Base-by-base conservation (phyloP, 768 basidiomycete genomes). In the Lyophyllum atratum region DNA sequence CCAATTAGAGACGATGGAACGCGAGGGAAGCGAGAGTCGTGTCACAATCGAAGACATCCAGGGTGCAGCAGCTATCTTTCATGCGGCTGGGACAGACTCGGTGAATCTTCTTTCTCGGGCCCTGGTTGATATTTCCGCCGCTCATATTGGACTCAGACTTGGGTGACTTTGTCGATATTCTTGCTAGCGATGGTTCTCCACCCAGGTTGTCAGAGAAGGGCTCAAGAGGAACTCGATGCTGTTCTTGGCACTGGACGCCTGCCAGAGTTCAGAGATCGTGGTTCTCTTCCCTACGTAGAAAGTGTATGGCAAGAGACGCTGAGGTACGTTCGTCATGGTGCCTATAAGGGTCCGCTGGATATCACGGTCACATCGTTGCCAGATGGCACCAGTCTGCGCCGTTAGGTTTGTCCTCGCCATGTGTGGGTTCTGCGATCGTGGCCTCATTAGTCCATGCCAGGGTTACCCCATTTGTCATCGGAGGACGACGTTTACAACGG, bases 401-500 rank as follows among this genome's bases (percentile, higher is more conserved):
- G 4, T 51, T 52, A n/a, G 61, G 56, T 63, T 28, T 2, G 11
- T 22, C 21, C 21, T 49, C 6, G 4, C 28, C 10, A 21, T 15
- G 17, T 31, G 44, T 4, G 6, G 17, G 24, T 8, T n/a, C 29
- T 4, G 6, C 3, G 29, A 22, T n/a, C 3, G 4, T 42, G 15
- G 7, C 3, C 42, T 29, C 31, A n/a, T 17, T 31, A 14, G 22
- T 46, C 26, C 4, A 7, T 11, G 28, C 12, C 37, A 64, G 66
- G 60, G 2, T n/a, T 66, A 12, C 60, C 68, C 15, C 68, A 66
- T 52, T 22, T 22, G 19, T 52, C 62, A 1, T 19, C 40, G 4
- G 51, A 58, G 37, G 67, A 66, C 25, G 68, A 69, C 43, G 39
- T 62, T 22, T 68, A 69, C 42, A 49, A 64, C 2, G 67, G 58